Base-by-base conservation (phyloP, 768 basidiomycete species). In the Melanogaster broomeanus region DNA sequence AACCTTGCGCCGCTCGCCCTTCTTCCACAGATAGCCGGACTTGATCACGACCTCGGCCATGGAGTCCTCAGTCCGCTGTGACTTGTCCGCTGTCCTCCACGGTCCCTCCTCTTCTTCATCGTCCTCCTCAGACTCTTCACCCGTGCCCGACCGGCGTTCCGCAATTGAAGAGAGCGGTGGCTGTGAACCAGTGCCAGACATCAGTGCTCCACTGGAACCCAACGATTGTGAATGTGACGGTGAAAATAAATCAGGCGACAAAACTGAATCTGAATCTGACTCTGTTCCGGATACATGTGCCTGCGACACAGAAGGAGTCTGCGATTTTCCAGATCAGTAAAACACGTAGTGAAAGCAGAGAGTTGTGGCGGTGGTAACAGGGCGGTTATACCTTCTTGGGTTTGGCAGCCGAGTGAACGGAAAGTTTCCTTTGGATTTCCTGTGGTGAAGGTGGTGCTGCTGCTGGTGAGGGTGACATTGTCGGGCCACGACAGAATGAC, bases 1-100 rank as follows among this genome's bases (percentile, higher is more conserved):
- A 57, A 96, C 96, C 88, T 98, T 98, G 70, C 97, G 77, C 51
- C 93, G 81, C 71, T 97, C 93, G 59, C 96, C 96, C 77, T 98
- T 98, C 82, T 99, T 99, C 84, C 87, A 90, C 45, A 98, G 75
- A 74, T 97, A 98, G 1, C 96, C 97, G 21, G 88, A 83, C 72
- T 94, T 96, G 66, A 96, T 78, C 37, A 90, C 84, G 42, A 77
- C 81, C 63, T 87, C 87, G 51, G 85, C 85, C 12, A 74, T 72
- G 4, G 83, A 78, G 50, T 77, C 76, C 49, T 75, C 77, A 39
- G 74, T 68, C 24, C 65, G 70, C 42, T 67, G 73, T 42, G 71
- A 70, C 40, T 70, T 66, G 59, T 77, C 78, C 28, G 77, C 78
- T 30, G 77, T 74, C 63, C 76, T 80, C 85, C 85, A 88, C 7